A percentile compares a stretch with the other conserved stretches of the same genome.
phyloP scores from a whole-genome alignment of 352 stramenopile species.

The Globisporangium echinulatum region DNA sequence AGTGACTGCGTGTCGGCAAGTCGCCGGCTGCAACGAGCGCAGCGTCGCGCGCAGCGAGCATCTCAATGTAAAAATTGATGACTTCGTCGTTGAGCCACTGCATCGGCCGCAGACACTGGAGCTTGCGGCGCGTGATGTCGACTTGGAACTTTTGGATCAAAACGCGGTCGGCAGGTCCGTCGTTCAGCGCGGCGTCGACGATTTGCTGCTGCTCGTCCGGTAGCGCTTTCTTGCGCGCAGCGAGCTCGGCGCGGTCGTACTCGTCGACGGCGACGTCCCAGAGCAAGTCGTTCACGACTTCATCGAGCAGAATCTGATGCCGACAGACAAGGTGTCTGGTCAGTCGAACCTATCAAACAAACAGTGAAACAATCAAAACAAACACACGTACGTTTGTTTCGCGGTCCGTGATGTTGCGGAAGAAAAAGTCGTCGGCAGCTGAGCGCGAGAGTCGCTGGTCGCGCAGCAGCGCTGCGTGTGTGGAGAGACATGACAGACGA shows the following conservation, averaged over 20 bases:
- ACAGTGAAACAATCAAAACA: background rate
- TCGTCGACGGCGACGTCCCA: slow-evolving; percentile 49
- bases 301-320: slow-evolving; percentile 42
- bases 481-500: background rate
- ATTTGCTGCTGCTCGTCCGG: slow-evolving; percentile 54
- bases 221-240: slow-evolving; percentile 43
- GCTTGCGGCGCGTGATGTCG: slow-evolving; percentile 61
- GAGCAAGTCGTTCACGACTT: slow-evolving; percentile 60
- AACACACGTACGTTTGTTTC: slow-evolving; percentile 28
- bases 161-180: slow-evolving; percentile 47
- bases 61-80: slow-evolving; percentile 86
- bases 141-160: slow-evolving; percentile 81
- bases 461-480: slow-evolving; percentile 27
- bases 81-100: slow-evolving; percentile 84
- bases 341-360: background rate
- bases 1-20: slow-evolving; percentile 57
- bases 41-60: slow-evolving; percentile 69
- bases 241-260: slow-evolving; percentile 47
- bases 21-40: slow-evolving; percentile 39
- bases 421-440: slow-evolving; percentile 34
- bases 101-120: slow-evolving; percentile 63
- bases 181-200: slow-evolving; percentile 50
- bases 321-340: slow-evolving; percentile 1
- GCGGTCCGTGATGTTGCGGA: slow-evolving; percentile 31
- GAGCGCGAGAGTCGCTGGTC: slow-evolving; percentile 31